phyloP scores from a whole-genome alignment of 2,329 filamentous ascomycete species.

The Fusarium anguioides region DNA sequence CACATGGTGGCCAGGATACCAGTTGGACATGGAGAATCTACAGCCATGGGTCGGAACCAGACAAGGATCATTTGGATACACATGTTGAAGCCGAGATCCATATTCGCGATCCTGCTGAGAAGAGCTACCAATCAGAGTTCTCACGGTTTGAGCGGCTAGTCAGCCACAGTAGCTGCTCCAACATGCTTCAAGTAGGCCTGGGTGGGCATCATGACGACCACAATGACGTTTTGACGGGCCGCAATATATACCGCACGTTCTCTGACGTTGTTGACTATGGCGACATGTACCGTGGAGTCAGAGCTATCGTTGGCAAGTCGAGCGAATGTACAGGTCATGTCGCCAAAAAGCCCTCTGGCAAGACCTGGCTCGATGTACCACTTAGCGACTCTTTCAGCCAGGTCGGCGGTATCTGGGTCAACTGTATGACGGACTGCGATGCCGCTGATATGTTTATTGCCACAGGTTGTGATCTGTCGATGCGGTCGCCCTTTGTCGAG shows the following conservation, averaged over 20 bases:
- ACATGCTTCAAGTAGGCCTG: neutral
- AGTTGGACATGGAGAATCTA: neutral
- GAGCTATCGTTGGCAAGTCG: neutral
- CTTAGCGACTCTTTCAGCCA: slow-evolving; percentile 1
- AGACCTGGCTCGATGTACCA: slow-evolving; percentile 1
- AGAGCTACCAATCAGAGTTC: neutral
- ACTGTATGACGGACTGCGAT: neutral
- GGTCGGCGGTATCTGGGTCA: slow-evolving; percentile 1
- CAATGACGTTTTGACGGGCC: neutral
- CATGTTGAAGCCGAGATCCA: neutral
- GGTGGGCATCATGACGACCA: neutral
- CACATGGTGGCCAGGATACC: neutral
- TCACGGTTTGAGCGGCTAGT: neutral
- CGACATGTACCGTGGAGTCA: neutral
- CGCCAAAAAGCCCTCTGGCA: neutral
- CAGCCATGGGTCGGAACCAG: neutral
- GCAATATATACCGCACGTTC: slow-evolving; percentile 7
- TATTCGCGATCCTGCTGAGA: neutral
- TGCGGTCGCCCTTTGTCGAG: neutral
- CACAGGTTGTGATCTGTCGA: neutral
- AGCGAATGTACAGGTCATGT: neutral
- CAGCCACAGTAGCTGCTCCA: neutral
- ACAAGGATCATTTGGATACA: neutral
- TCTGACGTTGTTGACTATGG: neutral
- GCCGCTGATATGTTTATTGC: neutral